phyloP scores from a whole-genome alignment of 805 yeast species.

The Starmerella cellae region DNA sequence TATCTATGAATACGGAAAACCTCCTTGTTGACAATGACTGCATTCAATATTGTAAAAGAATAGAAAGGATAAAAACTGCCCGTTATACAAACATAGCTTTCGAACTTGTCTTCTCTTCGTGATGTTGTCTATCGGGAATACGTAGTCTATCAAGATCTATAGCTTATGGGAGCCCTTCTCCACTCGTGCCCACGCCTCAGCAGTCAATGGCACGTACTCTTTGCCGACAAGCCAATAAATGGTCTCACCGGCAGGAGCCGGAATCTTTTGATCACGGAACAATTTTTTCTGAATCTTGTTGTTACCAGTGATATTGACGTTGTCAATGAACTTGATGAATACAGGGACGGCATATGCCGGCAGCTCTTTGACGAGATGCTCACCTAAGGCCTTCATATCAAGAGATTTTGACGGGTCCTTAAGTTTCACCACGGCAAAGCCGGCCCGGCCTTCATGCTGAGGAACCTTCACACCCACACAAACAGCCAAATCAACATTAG shows the following conservation, averaged over 20 bases:
- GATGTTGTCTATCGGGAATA: too few relatives aligned
- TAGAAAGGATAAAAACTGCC: too few relatives aligned
- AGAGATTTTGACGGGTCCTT: slow-evolving; percentile 28
- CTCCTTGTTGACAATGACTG: too few relatives aligned
- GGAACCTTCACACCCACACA: slow-evolving; percentile 85
- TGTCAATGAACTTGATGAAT: slow-evolving; percentile 53
- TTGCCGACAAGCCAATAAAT: slow-evolving; percentile 59
- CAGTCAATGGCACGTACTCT: slow-evolving; percentile 43
- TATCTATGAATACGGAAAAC: too few relatives aligned
- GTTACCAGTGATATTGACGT: slow-evolving; percentile 59
- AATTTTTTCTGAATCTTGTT: slow-evolving; percentile 73
- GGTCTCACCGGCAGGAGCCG: slow-evolving; percentile 32
- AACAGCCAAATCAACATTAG: slow-evolving; percentile 41
- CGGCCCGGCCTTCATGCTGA: slow-evolving; percentile 87
- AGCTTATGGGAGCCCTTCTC: slow-evolving; percentile 24
- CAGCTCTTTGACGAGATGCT: slow-evolving; percentile 33
- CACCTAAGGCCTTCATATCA: slow-evolving; percentile 31
- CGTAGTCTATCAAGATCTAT: too few relatives aligned
- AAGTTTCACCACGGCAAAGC: slow-evolving; percentile 66
- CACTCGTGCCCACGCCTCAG: slow-evolving; percentile 39
- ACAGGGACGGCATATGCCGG: slow-evolving; percentile 82
- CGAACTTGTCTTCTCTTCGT: too few relatives aligned
- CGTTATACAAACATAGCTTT: too few relatives aligned
- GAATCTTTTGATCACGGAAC: slow-evolving; percentile 29
- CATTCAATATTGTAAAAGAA: too few relatives aligned